phyloP scores from a whole-genome alignment of 352 stramenopile species.

The Phytopythium vexans region DNA sequence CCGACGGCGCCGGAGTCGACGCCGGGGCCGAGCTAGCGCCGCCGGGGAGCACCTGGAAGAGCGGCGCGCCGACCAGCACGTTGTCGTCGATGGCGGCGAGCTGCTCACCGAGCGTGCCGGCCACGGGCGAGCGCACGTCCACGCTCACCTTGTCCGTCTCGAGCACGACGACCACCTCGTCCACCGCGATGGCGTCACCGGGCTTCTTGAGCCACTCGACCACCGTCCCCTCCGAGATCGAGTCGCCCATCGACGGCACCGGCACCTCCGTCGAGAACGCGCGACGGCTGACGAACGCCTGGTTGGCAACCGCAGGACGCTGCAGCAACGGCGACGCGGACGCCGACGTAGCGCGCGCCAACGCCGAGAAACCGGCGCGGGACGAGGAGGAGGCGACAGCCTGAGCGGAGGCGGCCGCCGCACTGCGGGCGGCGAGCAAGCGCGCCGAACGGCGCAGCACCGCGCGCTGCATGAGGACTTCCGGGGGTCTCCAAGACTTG shows the following conservation, averaged over 20 bases:
- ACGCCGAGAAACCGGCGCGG: background rate
- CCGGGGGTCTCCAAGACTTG: too few species aligned
- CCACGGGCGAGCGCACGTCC: constrained; percentile 82
- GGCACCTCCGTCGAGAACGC: constrained; percentile 61
- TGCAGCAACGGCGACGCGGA: constrained; percentile 1
- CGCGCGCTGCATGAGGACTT: background rate
- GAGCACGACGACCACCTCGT: constrained; percentile 98
- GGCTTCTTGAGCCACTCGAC: constrained; percentile 94
- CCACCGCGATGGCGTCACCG: constrained; percentile 90
- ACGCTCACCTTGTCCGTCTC: constrained; percentile 99
- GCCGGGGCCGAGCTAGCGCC: constrained; percentile 15
- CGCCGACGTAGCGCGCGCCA: background rate
- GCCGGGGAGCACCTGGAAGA: constrained; percentile 93
- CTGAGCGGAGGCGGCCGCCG: background rate
- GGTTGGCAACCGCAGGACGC: background rate
- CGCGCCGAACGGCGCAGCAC: constrained; percentile 3
- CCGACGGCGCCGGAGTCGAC: constrained; percentile 13
- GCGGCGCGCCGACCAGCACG: constrained; percentile 90
- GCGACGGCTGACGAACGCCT: constrained; percentile 13
- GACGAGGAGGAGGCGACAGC: background rate
- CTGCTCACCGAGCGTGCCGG: constrained; percentile 89
- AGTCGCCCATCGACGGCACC: constrained; percentile 92
- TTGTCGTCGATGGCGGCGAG: constrained; percentile 91
- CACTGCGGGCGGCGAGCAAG: background rate
- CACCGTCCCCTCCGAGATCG: constrained; percentile 97